A percentile compares a stretch with the other conserved stretches of the same genome.
phyloP scores from a whole-genome alignment of 2,329 filamentous ascomycete species.

The Calonectria honghensis region DNA sequence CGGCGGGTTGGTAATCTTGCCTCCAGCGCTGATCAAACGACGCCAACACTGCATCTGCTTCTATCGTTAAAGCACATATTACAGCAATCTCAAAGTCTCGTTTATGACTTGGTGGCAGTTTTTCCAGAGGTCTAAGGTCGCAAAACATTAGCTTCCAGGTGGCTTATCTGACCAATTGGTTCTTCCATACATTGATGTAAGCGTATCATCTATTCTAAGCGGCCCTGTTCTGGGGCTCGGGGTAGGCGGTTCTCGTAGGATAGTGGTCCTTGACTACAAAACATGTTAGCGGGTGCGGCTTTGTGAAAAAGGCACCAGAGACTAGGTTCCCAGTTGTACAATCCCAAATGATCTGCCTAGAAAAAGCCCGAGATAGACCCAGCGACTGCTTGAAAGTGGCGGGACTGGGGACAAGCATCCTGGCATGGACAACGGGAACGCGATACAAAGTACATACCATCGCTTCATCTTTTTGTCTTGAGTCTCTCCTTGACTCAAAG shows the following conservation, averaged over 20 bases:
- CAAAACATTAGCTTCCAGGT: not conserved
- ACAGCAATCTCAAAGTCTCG: slow-evolving; percentile 7
- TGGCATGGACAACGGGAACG: too few relatives aligned
- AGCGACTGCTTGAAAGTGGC: too few relatives aligned
- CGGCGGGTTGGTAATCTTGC: not conserved
- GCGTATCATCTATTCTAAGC: not conserved
- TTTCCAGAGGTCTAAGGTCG: not conserved
- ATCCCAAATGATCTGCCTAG: not conserved
- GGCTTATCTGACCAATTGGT: not conserved
- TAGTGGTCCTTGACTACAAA: not conserved
- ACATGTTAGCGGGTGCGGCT: not conserved
- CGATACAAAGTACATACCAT: not conserved
- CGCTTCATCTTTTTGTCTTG: not conserved
- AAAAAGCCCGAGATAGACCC: too few relatives aligned
- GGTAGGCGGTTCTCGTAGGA: not conserved
- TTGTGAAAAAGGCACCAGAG: not conserved
- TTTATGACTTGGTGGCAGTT: not conserved
- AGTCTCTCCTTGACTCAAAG: not conserved
- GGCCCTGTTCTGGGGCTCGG: not conserved
- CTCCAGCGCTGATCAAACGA: slow-evolving; percentile 5
- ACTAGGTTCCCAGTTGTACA: too few relatives aligned
- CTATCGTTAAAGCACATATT: not conserved
- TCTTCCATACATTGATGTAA: not conserved
- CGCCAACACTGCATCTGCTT: slow-evolving; percentile 2
- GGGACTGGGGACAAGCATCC: too few relatives aligned